phyloP scores from a whole-genome alignment of 768 basidiomycete genomes.

The Leucocoprinus birnbaumii region DNA sequence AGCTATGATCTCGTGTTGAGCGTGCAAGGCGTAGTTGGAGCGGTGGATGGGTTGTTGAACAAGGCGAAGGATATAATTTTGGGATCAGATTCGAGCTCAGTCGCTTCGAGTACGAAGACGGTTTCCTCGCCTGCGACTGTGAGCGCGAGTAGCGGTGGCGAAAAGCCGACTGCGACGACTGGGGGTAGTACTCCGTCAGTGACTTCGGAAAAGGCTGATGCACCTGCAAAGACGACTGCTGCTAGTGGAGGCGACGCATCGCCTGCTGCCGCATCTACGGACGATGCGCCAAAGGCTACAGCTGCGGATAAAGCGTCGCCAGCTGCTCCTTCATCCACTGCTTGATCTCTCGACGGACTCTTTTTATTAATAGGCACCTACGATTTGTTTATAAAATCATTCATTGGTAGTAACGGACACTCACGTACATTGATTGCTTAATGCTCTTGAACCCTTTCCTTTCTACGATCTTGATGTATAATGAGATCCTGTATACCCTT shows the following conservation, averaged over 20 bases:
- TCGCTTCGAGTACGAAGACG: background rate
- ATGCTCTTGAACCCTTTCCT: background rate
- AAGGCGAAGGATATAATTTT: conserved; percentile 5
- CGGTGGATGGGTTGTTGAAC: conserved; percentile 17
- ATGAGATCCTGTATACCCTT: conserved; percentile 2
- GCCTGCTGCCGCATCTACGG: too few relatives aligned
- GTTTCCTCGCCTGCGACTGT: background rate
- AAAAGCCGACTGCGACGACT: conserved; percentile 13
- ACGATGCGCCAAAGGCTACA: too few relatives aligned
- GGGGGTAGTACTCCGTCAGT: background rate
- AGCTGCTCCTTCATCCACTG: too few relatives aligned
- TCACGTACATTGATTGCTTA: background rate
- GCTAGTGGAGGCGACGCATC: background rate
- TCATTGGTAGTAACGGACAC: background rate
- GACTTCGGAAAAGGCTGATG: background rate
- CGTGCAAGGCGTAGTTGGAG: background rate
- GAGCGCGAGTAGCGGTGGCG: background rate
- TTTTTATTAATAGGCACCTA: too few relatives aligned
- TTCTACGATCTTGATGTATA: background rate
- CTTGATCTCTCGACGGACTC: too few relatives aligned
- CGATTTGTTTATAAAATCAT: background rate
- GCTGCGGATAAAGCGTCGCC: too few relatives aligned
- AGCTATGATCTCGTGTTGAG: conserved; percentile 35
- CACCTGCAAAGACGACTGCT: background rate
- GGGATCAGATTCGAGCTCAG: background rate